A percentile compares a stretch with the other conserved stretches of the same genome.
Conservation (phyloP, 2,329 filamentous ascomycete species). For the Raffaelea arxii region DNA sequence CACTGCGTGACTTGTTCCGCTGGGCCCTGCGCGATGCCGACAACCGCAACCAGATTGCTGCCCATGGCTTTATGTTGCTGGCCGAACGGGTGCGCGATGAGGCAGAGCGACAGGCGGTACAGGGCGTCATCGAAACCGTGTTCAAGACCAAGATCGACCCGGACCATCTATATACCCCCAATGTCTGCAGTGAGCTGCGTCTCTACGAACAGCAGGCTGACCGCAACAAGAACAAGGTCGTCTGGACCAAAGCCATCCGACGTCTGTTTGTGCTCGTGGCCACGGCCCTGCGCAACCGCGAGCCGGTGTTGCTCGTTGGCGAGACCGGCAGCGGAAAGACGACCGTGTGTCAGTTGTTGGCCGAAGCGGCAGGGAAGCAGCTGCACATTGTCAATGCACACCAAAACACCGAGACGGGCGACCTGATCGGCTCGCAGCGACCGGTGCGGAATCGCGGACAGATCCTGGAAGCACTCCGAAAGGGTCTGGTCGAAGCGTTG, state of each 20-base stretch:
- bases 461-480: slow-evolving; percentile 54
- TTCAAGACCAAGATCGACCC: slow-evolving; percentile 81
- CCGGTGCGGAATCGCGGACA: slow-evolving; percentile 77
- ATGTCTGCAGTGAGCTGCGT: slow-evolving; percentile 45
- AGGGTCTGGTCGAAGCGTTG: slow-evolving; percentile 45
- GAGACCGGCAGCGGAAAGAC: slow-evolving; percentile 98
- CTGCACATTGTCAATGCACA: slow-evolving; percentile 93
- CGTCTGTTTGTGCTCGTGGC: slow-evolving; percentile 84
- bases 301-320: slow-evolving; percentile 88
- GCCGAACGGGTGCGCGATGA: slow-evolving; percentile 89
- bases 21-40: slow-evolving; percentile 86
- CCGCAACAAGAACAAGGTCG: slow-evolving; percentile 46
- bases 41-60: slow-evolving; percentile 76
- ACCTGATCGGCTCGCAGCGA: slow-evolving; percentile 90
- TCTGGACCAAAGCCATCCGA: slow-evolving; percentile 95
- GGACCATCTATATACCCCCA: slow-evolving; percentile 59
- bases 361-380: slow-evolving; percentile 65
- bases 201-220: slow-evolving; percentile 27
- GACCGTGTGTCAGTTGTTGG: slow-evolving; percentile 85
- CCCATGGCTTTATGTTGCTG: slow-evolving; percentile 92
- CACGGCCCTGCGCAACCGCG: slow-evolving; percentile 76
- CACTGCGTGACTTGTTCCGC: slow-evolving; percentile 85
- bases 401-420: slow-evolving; percentile 95
- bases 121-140: slow-evolving; percentile 76
- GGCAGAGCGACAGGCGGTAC: slow-evolving; percentile 77